phyloP scores from a whole-genome alignment of 805 yeast genomes.

The Kluyveromyces dobzhanskii region DNA sequence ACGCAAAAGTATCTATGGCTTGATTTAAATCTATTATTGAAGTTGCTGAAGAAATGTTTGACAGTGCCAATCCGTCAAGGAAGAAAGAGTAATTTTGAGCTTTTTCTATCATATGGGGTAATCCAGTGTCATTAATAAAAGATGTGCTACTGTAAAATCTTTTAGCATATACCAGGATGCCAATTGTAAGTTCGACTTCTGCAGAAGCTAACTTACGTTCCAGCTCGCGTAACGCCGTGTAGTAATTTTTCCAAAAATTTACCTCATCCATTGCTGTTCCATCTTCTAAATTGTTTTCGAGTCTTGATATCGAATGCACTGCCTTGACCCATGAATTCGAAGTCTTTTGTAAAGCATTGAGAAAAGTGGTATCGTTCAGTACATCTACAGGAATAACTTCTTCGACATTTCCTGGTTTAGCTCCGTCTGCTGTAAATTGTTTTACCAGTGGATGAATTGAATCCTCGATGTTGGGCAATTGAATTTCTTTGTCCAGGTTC shows the following conservation, averaged over 20 bases:
- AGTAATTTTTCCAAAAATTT: conserved; percentile 71
- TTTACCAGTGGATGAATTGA: conserved; percentile 45
- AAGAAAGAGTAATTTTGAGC: conserved; percentile 54
- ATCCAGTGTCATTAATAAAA: conserved; percentile 62
- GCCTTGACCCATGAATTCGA: conserved; percentile 71
- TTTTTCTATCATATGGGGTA: conserved; percentile 43
- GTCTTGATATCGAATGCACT: conserved; percentile 34
- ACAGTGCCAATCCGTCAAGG: conserved; percentile 62
- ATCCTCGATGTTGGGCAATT: conserved; percentile 53
- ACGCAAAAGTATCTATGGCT: conserved; percentile 42
- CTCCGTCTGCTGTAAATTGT: conserved; percentile 31
- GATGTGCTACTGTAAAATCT: conserved; percentile 74
- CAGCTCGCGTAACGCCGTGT: conserved; percentile 46
- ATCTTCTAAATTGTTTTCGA: conserved; percentile 40
- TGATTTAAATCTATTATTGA: conserved; percentile 37
- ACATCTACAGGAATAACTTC: conserved; percentile 30
- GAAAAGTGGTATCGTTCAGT: conserved; percentile 42
- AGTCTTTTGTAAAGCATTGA: conserved; percentile 60
- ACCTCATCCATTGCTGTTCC: conserved; percentile 61
- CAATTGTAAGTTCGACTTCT: conserved; percentile 49
- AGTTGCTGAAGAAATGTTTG: conserved; percentile 43
- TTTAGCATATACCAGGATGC: conserved; percentile 57
- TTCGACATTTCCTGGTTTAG: conserved; percentile 18
- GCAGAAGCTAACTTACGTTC: conserved; percentile 48
- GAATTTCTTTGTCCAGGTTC: conserved; percentile 58